phyloP scores from a whole-genome alignment of 768 basidiomycete genomes.

The Calvatia gigantea region DNA sequence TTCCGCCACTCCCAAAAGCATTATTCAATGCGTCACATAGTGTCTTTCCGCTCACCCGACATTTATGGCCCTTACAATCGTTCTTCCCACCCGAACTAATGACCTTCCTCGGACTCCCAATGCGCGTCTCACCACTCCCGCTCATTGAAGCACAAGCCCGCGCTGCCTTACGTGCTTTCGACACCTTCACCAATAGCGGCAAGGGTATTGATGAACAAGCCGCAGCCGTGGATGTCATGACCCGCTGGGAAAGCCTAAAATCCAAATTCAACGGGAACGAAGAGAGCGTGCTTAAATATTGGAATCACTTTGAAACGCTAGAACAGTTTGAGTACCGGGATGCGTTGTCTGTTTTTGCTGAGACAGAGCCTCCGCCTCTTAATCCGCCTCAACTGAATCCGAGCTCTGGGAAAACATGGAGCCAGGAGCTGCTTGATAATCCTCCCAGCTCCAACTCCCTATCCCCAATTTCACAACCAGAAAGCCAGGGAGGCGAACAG shows the following conservation, averaged over 20 bases:
- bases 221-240: slow-evolving; percentile 47
- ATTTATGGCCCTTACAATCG: slow-evolving; percentile 61
- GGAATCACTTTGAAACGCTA: slow-evolving; percentile 46
- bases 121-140: slow-evolving; percentile 68
- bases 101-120: slow-evolving; percentile 63
- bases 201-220: slow-evolving; percentile 11
- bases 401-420: background rate
- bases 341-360: slow-evolving; percentile 47
- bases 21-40: slow-evolving; percentile 64
- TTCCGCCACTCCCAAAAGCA: slow-evolving; percentile 44
- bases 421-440: background rate
- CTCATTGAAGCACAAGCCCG: slow-evolving; percentile 76
- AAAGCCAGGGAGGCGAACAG: background rate
- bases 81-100: slow-evolving; percentile 44
- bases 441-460: slow-evolving; percentile 4
- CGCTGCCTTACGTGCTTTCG: slow-evolving; percentile 54
- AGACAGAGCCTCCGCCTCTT: slow-evolving; percentile 15
- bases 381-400: background rate
- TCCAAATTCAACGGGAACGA: background rate
- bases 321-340: slow-evolving; percentile 73
- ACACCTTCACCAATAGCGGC: slow-evolving; percentile 33
- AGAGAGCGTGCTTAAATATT: slow-evolving; percentile 44
- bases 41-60: slow-evolving; percentile 68
- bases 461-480: slow-evolving; percentile 17
- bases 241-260: slow-evolving; percentile 43